Base-by-base conservation (phyloP, 2,329 filamentous ascomycete species). In the Daldinia sp. region DNA sequence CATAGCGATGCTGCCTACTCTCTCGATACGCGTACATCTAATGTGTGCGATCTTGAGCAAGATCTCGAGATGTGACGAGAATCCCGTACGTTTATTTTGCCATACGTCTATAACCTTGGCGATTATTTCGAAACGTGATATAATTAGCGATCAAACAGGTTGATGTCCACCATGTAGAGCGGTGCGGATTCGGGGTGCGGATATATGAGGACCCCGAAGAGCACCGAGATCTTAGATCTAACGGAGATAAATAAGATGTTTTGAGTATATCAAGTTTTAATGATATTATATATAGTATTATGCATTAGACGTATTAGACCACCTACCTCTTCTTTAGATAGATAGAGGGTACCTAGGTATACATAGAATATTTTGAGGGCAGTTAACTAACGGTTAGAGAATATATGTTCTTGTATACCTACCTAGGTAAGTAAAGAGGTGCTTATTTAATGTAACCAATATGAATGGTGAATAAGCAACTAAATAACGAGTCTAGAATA, bases 161-260 rank as follows among this genome's bases (percentile, higher is more conserved):
- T 43, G 23, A 9, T 11, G 13, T n/a, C 6, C 25, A 25, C n/a
- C n/a, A n/a, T n/a, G 17, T 27, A 19, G 25, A 48, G 25, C 6
- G 13, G n/a, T 13, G 17, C 50, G 35, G 52, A 8, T 27, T 57
- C 58, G 58, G 58, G 47, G 47, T 50, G 39, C 47, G 58, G 58
- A 47, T 39, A 48, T 32, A 48, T 56, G 23, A 23, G 54, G 27
- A 39, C 25, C 35, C 60, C 60, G 60, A 63, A 50, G 43, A 9
- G 30, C 13, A 29, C 21, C 37, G 41, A 27, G 35, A 61, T 45
- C 45, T 53, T 43, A 25, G 35, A 21, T 34, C 51, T 15, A 21
- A 35, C 49, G 25, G 59, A 47, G 51, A 55, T 34, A 57, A 21
- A 27, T 27, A 13, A 29, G 5, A 13, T 21, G n/a, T n/a, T n/a